Conservation (phyloP, 192 early-diverging fungal genomes). For the Blastocladiella britannica region DNA sequence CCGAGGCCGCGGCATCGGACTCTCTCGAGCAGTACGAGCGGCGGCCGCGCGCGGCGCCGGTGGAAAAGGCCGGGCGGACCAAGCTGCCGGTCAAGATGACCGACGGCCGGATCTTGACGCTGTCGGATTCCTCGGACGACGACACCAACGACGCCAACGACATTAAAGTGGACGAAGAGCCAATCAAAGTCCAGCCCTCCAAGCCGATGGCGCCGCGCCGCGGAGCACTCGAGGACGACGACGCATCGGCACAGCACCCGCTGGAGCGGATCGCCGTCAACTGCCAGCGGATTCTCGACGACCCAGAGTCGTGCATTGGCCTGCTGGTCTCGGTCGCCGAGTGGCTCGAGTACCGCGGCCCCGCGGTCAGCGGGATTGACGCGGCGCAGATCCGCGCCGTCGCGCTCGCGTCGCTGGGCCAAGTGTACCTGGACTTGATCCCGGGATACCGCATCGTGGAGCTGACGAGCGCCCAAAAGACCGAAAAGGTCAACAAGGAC, state of each 20-base stretch:
- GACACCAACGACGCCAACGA: neutral
- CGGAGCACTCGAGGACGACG: neutral
- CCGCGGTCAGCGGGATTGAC: too few species aligned
- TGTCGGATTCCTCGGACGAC: too few species aligned
- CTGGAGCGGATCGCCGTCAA: neutral
- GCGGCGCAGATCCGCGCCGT: neutral
- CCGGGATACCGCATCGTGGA: constrained; percentile 66
- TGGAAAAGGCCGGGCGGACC: neutral
- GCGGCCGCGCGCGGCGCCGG: too few species aligned
- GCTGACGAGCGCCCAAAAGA: constrained; percentile 60
- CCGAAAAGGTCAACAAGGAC: constrained; percentile 60
- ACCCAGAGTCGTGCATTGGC: neutral
- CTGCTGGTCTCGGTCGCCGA: neutral
- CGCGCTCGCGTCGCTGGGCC: neutral
- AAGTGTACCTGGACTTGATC: neutral
- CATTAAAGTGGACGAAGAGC: neutral
- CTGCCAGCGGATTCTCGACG: neutral
- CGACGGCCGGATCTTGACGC: neutral
- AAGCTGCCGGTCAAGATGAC: neutral
- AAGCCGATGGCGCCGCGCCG: neutral
- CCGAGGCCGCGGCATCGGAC: too few species aligned
- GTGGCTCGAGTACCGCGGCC: neutral
- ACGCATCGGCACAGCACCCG: neutral
- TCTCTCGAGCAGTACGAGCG: too few species aligned
- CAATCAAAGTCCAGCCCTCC: neutral